These are phyloP conservation scores for Sanghuangporus weigelae DNA, from an alignment of 1,284 basidiomycete genomes.

Conservation along the genomic window DNA sequence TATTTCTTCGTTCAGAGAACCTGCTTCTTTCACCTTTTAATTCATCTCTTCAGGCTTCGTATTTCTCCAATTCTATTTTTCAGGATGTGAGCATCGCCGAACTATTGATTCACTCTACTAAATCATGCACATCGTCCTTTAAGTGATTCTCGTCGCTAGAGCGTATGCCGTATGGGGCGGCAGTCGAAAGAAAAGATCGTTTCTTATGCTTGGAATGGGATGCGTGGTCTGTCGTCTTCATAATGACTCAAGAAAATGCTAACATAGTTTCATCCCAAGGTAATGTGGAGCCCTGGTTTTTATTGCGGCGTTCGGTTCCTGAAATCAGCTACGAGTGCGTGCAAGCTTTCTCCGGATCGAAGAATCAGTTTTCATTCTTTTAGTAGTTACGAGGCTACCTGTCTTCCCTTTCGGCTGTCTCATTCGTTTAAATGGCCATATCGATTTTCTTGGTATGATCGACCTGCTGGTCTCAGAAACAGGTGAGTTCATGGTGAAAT, in stretches of 20 bases:
- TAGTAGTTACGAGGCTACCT: not conserved
- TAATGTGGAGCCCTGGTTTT: not conserved
- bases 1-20: not conserved
- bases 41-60: not conserved
- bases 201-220: not conserved
- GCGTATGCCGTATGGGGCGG: constrained; percentile 11
- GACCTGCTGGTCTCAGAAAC: constrained; percentile 1
- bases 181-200: not conserved
- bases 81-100: not conserved
- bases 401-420: constrained; percentile 1
- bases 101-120: not conserved
- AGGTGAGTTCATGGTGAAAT: not conserved
- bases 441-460: constrained; percentile 1
- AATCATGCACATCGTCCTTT: not conserved
- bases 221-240: not conserved
- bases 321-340: not conserved
- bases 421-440: not conserved
- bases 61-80: not conserved
- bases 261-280: not conserved
- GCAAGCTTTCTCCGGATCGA: not conserved
- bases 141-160: constrained; percentile 1
- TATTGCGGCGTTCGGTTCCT: not conserved
- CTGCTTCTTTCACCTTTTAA: not conserved
- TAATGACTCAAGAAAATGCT: not conserved
- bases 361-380: not conserved